Percentiles rank a stretch among this genome's conserved stretches.
phyloP scores from a whole-genome alignment of 108 stramenopile genomes.

The Pseudonitzschia multiseries region DNA sequence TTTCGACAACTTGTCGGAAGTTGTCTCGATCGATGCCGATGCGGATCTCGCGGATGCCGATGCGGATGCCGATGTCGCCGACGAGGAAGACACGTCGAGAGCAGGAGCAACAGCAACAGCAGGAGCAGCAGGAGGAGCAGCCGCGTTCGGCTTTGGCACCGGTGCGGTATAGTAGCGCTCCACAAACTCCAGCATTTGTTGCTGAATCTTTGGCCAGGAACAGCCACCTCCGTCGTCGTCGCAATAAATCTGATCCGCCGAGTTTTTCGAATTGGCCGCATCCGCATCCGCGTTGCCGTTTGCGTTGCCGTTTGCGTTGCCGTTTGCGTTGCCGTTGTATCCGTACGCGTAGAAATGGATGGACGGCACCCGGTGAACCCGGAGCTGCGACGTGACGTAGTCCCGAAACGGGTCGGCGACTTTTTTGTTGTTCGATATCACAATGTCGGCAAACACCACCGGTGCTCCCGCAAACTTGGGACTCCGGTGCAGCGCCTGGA shows the following conservation, averaged over 20 bases:
- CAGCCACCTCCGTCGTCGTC: slow-evolving; percentile 4
- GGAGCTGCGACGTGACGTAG: slow-evolving; percentile 11
- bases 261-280: too few relatives aligned
- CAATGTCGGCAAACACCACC: slow-evolving; percentile 19
- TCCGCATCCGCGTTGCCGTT: too few relatives aligned
- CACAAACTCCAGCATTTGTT: slow-evolving; percentile 15
- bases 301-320: too few relatives aligned
- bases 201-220: slow-evolving; percentile 19
- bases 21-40: neutral
- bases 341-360: slow-evolving; percentile 8
- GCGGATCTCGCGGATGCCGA: neutral
- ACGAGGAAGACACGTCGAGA: neutral
- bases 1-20: neutral
- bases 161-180: neutral
- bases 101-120: too few relatives aligned
- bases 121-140: too few relatives aligned
- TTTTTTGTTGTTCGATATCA: slow-evolving; percentile 22
- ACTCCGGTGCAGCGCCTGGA: slow-evolving; percentile 7
- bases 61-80: neutral
- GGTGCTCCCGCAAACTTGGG: slow-evolving; percentile 12
- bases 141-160: neutral
- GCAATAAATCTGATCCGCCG: slow-evolving; percentile 9
- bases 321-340: neutral
- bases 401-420: slow-evolving; percentile 11
- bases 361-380: slow-evolving; percentile 3